Evolutionary conservation across 2,329 filamentous ascomycete species (phyloP), one percentile per base, ranked within the genome.

Genomic region (Emergomyces orientalis): DNA sequence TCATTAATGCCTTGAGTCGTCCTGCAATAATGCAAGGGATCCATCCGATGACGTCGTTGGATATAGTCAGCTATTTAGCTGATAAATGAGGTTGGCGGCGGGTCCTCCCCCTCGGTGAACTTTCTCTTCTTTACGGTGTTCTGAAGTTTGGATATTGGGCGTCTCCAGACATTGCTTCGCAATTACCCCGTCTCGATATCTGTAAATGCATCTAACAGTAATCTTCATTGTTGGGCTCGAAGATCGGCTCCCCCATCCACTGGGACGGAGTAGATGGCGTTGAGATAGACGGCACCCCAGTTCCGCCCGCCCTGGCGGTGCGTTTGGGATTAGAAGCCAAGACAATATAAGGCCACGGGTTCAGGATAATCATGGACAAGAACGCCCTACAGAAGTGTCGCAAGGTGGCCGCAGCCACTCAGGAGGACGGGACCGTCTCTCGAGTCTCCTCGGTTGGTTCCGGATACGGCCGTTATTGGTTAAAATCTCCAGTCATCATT

Each of bases 21-120:
- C n/a, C 6, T 51, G 19, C 5, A 51, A 25, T 17, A 37, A 56
- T 41, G 9, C 34, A 11, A 56, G 54, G 54, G 54, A 13, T 56
- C 54, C 34, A 56, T 32, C 54, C 19, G 54, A n/a, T 41, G 54
- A 41, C 54, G 54, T 56, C 54, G 54, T 56, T 56, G 54, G 14
- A 17, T 39, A 14, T 30, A 49, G 5, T 7, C 30, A 52, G 30
- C 17, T 19, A 34, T 19, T 17, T 17, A n/a, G 27, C 51, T 54
- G 51, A 34, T 13, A n/a, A 34, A n/a, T 9, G 51, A 13, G 14
- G 34, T 22, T 2, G 22, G 25, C 22, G 3, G 5, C n/a, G n/a
- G 34, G 19, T 27, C n/a, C 2, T 17, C 9, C 54, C 30, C 30
- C 22, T 41, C 9, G 19, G 19, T 9, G 34, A 11, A 25, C 17